These are phyloP conservation scores for Boletus speciosus DNA, from an alignment of 768 basidiomycete species.

Conservation along the genomic window DNA sequence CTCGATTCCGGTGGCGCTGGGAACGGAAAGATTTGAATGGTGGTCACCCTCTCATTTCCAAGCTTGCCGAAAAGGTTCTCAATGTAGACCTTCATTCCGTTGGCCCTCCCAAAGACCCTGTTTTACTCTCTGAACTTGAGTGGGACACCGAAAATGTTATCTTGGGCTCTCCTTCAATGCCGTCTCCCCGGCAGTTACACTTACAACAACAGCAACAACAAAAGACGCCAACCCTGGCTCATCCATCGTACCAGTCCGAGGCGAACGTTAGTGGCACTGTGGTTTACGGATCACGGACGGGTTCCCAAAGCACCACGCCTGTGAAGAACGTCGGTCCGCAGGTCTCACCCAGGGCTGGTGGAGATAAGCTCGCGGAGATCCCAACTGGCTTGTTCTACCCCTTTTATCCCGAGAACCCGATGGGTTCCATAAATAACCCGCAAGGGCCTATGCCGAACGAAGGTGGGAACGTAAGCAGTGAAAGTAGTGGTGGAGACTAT, in stretches of 20 bases:
- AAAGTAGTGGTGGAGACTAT: slow-evolving; percentile 39
- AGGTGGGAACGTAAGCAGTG: slow-evolving; percentile 14
- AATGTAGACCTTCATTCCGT: slow-evolving; percentile 66
- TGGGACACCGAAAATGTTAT: slow-evolving; percentile 42
- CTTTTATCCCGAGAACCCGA: slow-evolving; percentile 60
- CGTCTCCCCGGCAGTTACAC: slow-evolving; percentile 27
- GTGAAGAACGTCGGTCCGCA: slow-evolving; percentile 22
- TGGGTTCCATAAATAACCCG: slow-evolving; percentile 20
- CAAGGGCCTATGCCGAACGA: slow-evolving; percentile 20
- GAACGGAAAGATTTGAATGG: slow-evolving; percentile 79
- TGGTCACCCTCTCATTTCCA: slow-evolving; percentile 79
- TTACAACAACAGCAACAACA: slow-evolving; percentile 33
- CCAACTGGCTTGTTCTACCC: slow-evolving; percentile 73
- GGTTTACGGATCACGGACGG: slow-evolving; percentile 29
- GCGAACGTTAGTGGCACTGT: slow-evolving; percentile 14
- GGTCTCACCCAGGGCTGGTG: slow-evolving; percentile 21
- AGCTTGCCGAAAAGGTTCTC: slow-evolving; percentile 78
- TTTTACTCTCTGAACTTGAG: slow-evolving; percentile 42
- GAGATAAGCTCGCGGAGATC: slow-evolving; percentile 55
- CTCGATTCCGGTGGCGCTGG: slow-evolving; percentile 90
- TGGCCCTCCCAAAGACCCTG: slow-evolving; percentile 35
- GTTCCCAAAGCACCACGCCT: slow-evolving; percentile 29
- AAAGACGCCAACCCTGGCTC: slow-evolving; percentile 36
- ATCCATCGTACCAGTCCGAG: slow-evolving; percentile 34
- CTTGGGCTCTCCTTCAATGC: slow-evolving; percentile 23